These are phyloP conservation scores for Cubamyces sp. DNA, from an alignment of 768 basidiomycete genomes.

Conservation along the genomic window DNA sequence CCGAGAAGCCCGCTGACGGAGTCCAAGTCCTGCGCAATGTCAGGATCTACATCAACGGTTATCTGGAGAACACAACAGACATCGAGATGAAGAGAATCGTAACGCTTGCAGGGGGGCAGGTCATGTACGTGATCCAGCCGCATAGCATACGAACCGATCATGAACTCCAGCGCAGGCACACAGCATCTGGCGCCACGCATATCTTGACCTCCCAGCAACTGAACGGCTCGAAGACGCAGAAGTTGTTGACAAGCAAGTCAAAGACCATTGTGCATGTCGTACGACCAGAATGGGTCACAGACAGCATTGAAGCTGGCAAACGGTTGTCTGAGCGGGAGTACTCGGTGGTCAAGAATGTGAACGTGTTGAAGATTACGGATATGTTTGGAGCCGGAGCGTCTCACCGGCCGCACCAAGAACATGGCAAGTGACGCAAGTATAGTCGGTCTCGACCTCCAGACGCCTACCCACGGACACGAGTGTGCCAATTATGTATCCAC, in stretches of 20 bases:
- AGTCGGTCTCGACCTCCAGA: background rate
- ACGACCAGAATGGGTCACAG: conserved; percentile 74
- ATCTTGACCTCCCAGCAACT: conserved; percentile 75
- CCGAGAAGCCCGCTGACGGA: conserved; percentile 21
- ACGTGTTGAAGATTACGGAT: conserved; percentile 42
- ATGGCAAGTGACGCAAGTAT: conserved; percentile 4
- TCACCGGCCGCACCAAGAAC: background rate
- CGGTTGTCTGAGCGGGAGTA: conserved; percentile 66
- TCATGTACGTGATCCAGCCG: conserved; percentile 49
- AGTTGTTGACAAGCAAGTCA: conserved; percentile 55
- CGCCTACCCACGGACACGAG: conserved; percentile 3
- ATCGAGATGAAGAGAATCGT: conserved; percentile 77
- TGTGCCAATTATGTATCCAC: background rate
- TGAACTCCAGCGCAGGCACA: conserved; percentile 42
- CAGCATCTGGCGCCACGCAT: conserved; percentile 71
- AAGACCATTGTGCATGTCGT: conserved; percentile 62
- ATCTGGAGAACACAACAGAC: conserved; percentile 71
- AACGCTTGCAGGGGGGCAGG: conserved; percentile 64
- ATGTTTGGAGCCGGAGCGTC: conserved; percentile 36
- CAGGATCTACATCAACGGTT: conserved; percentile 73
- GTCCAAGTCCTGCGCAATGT: conserved; percentile 41
- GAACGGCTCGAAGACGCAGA: conserved; percentile 73
- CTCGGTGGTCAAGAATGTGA: conserved; percentile 46
- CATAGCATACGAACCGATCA: conserved; percentile 15
- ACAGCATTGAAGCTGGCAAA: conserved; percentile 65